Percentiles rank a stretch among this genome's conserved stretches.
These are phyloP conservation scores for Nitzschia putrida DNA, from an alignment of 108 stramenopile genomes.

Conservation along the genomic window DNA sequence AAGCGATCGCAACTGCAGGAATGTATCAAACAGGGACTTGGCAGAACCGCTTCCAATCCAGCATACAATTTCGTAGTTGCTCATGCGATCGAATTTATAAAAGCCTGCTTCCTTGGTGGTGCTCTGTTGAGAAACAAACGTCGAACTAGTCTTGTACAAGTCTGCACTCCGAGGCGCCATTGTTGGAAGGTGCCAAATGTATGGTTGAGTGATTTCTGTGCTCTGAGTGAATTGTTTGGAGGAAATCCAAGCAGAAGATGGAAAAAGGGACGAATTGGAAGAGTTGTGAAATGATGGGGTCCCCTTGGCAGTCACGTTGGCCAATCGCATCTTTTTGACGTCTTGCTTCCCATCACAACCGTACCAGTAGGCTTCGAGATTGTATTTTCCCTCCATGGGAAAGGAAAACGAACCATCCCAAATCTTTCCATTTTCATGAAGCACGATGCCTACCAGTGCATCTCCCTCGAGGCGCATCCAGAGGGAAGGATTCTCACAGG, in stretches of 20 bases:
- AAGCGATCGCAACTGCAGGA: constrained; percentile 29
- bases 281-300: not conserved
- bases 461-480: constrained; percentile 40
- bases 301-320: not conserved
- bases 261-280: constrained; percentile 11
- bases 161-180: not conserved
- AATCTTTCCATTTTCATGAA: constrained; percentile 13
- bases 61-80: constrained; percentile 62
- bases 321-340: constrained; percentile 8
- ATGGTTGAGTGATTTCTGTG: constrained; percentile 15
- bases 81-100: constrained; percentile 34
- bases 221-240: constrained; percentile 17
- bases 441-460: constrained; percentile 25
- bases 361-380: constrained; percentile 27
- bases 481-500: constrained; percentile 30
- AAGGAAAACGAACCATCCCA: constrained; percentile 41
- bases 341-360: constrained; percentile 28
- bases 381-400: constrained; percentile 39
- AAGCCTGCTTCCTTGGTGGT: constrained; percentile 20
- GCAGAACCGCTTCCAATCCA: constrained; percentile 55
- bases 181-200: constrained; percentile 24
- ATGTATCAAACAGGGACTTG: constrained; percentile 14
- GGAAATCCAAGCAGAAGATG: constrained; percentile 21
- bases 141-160: constrained; percentile 17
- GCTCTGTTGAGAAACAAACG: constrained; percentile 14